Percentiles rank a stretch among this genome's conserved stretches.
Evolutionary conservation across 306 rosid genomes (phyloP).

Genomic region (Vigna mungo): DNA sequence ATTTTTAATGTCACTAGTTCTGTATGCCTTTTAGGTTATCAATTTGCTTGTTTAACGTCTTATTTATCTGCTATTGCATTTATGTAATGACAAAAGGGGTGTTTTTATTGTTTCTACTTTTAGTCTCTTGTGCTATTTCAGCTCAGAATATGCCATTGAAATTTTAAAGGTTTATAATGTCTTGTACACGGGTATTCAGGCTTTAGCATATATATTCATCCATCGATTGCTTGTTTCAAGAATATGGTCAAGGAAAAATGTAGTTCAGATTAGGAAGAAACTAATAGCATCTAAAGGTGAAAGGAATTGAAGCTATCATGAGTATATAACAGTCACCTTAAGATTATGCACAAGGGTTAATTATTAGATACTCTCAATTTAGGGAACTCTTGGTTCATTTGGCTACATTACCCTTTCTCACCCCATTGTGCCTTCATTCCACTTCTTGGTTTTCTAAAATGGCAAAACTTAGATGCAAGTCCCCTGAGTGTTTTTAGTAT

Average conservation of each 20-base stretch:
- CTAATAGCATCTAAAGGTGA: background rate
- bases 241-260: background rate
- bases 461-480: background rate
- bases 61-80: slow-evolving; percentile 1
- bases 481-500: background rate
- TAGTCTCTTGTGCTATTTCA: background rate
- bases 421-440: background rate
- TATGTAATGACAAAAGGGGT: slow-evolving; percentile 10
- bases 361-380: background rate
- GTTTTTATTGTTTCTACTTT: background rate
- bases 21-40: slow-evolving; percentile 12
- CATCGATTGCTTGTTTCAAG: background rate
- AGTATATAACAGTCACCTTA: slow-evolving; percentile 2
- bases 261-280: slow-evolving; percentile 10
- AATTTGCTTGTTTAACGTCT: slow-evolving; percentile 16
- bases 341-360: slow-evolving; percentile 12
- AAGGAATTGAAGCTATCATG: background rate
- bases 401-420: background rate
- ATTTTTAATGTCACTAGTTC: slow-evolving; percentile 12
- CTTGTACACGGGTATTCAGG: background rate
- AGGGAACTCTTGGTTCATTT: background rate
- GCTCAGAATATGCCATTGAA: slow-evolving; percentile 1
- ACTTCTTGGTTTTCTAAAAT: slow-evolving; percentile 10
- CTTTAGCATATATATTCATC: background rate
- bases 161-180: background rate